phyloP scores from a whole-genome alignment of 805 yeast species.

The Geotrichum ghanense region DNA sequence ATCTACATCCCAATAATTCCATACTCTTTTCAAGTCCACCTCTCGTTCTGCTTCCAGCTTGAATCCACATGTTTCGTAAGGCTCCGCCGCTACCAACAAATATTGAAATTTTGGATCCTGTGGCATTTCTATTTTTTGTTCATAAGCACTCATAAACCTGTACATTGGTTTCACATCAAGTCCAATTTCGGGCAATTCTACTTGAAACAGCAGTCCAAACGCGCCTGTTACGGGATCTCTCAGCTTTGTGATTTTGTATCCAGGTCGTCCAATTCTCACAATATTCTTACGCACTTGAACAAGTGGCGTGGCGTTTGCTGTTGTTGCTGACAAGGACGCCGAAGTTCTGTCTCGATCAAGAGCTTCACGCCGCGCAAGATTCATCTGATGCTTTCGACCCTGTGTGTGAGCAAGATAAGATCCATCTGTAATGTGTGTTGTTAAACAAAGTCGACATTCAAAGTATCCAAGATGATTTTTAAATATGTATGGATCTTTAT shows the following conservation, averaged over 20 bases:
- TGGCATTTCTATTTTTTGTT: slow-evolving; percentile 41
- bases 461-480: slow-evolving; percentile 72
- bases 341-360: slow-evolving; percentile 24
- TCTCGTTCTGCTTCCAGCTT: slow-evolving; percentile 52
- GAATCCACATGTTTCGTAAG: slow-evolving; percentile 72
- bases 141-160: slow-evolving; percentile 69
- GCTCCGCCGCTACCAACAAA: slow-evolving; percentile 75
- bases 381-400: slow-evolving; percentile 73
- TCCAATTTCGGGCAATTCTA: slow-evolving; percentile 42
- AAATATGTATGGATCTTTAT: slow-evolving; percentile 71
- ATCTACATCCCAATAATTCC: slow-evolving; percentile 70
- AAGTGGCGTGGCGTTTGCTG: slow-evolving; percentile 22
- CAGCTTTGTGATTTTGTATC: slow-evolving; percentile 54
- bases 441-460: slow-evolving; percentile 77
- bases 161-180: slow-evolving; percentile 44
- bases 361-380: slow-evolving; percentile 51
- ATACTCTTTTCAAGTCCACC: slow-evolving; percentile 34
- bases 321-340: slow-evolving; percentile 9
- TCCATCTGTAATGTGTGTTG: slow-evolving; percentile 69
- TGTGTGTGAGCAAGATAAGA: slow-evolving; percentile 76
- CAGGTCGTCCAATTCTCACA: slow-evolving; percentile 63
- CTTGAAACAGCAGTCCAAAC: slow-evolving; percentile 54
- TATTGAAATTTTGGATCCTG: slow-evolving; percentile 45
- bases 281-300: slow-evolving; percentile 36
- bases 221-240: slow-evolving; percentile 47